phyloP scores from a whole-genome alignment of 805 yeast genomes.

The Jamesozyma gamospora region DNA sequence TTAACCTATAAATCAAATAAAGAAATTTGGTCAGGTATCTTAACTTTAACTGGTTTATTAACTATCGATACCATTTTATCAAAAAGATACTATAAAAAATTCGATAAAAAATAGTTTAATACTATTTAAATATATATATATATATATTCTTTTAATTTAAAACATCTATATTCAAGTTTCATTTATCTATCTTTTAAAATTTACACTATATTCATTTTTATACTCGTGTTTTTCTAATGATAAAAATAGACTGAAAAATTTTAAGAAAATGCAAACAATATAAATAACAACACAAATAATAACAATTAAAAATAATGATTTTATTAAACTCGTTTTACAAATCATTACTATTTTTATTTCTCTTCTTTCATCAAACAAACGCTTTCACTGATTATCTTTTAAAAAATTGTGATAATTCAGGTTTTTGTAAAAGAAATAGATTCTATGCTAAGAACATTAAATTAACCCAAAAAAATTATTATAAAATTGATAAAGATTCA shows the following conservation, averaged over 20 bases:
- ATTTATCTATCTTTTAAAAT: too few relatives aligned
- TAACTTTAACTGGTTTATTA: constrained; percentile 44
- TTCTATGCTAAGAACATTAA: constrained; percentile 44
- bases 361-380: background rate
- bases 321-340: background rate
- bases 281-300: too few relatives aligned
- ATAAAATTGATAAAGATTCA: constrained; percentile 33
- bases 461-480: constrained; percentile 29
- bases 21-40: constrained; percentile 41
- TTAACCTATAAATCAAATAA: constrained; percentile 35
- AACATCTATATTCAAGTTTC: too few relatives aligned
- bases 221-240: too few relatives aligned
- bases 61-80: constrained; percentile 47
- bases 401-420: constrained; percentile 69
- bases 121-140: background rate
- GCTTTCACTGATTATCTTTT: constrained; percentile 60
- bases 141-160: too few relatives aligned
- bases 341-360: background rate
- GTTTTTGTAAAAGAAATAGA: constrained; percentile 76
- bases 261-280: too few relatives aligned
- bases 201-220: too few relatives aligned
- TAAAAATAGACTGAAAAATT: too few relatives aligned
- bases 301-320: background rate
- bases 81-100: constrained; percentile 44
- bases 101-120: constrained; percentile 32